phyloP scores from a whole-genome alignment of 2,329 filamentous ascomycete species.

The Monosporascus ibericus region DNA sequence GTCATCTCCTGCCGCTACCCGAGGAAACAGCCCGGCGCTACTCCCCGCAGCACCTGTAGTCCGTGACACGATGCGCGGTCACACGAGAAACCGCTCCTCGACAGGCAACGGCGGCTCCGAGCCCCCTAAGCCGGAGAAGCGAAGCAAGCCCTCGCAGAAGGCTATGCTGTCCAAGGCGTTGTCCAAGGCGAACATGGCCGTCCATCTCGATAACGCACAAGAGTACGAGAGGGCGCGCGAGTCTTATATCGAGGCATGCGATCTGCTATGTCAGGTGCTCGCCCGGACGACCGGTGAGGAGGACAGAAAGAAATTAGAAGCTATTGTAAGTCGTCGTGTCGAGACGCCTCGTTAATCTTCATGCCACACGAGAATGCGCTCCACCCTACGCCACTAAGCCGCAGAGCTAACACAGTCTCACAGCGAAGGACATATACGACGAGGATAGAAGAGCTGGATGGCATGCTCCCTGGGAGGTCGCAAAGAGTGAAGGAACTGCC shows the following conservation, averaged over 20 bases:
- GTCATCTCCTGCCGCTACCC: conserved; percentile 14
- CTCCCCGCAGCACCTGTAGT: conserved; percentile 21
- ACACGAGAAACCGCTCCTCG: conserved; percentile 41
- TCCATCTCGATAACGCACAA: conserved; percentile 90
- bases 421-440: conserved; percentile 85
- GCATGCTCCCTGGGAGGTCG: conserved; percentile 53
- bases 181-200: conserved; percentile 92
- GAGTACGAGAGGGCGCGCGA: conserved; percentile 89
- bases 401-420: conserved; percentile 5
- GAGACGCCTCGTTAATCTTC: too few species aligned
- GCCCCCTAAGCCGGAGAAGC: conserved; percentile 30
- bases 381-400: too few species aligned
- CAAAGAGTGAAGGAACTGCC: conserved; percentile 71
- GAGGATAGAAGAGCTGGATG: conserved; percentile 79
- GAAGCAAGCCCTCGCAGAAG: conserved; percentile 65
- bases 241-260: conserved; percentile 87
- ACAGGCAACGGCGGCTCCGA: conserved; percentile 39
- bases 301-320: conserved; percentile 83
- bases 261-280: conserved; percentile 82
- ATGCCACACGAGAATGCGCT: too few species aligned
- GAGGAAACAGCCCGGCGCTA: conserved; percentile 13
- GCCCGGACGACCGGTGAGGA: conserved; percentile 76
- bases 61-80: conserved; percentile 29
- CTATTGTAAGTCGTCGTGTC: conserved; percentile 63
- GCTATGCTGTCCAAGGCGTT: conserved; percentile 94